Conservation (phyloP, 1,139 yeast species). For the Hemisphaericaspora xylanilytica region DNA sequence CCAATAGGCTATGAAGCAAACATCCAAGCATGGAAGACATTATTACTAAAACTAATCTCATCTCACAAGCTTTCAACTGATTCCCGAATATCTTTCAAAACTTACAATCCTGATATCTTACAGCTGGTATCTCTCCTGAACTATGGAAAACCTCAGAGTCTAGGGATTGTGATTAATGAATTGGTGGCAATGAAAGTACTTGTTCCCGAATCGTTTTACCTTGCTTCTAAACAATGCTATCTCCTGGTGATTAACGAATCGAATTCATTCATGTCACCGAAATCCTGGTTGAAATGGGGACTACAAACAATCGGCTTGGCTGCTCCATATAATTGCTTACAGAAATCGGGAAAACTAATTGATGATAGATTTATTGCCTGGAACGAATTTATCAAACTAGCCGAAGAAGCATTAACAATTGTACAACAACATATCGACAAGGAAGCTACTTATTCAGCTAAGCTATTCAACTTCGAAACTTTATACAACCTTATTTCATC, state of each 20-base stretch:
- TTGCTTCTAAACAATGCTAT: conserved; percentile 11
- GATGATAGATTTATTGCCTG: conserved; percentile 28
- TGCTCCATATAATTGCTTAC: conserved; percentile 8
- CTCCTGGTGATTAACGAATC: background rate
- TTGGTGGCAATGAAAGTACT: conserved; percentile 21
- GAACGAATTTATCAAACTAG: conserved; percentile 20
- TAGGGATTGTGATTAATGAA: conserved; percentile 26
- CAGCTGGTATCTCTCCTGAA: conserved; percentile 23
- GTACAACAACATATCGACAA: conserved; percentile 10
- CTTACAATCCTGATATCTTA: conserved; percentile 21
- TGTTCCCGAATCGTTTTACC: conserved; percentile 19
- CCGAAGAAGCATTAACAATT: conserved; percentile 13
- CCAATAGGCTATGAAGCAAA: conserved; percentile 73
- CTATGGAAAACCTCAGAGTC: conserved; percentile 30
- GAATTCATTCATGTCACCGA: conserved; percentile 18
- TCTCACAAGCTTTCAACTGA: conserved; percentile 7
- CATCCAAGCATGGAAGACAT: conserved; percentile 55
- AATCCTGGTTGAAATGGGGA: conserved; percentile 23
- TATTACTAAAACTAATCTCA: conserved; percentile 24
- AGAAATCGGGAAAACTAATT: conserved; percentile 16
- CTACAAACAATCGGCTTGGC: conserved; percentile 9
- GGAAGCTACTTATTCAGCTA: conserved; percentile 21
- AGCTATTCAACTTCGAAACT: conserved; percentile 19
- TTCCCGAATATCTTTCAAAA: conserved; percentile 23
- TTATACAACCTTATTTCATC: conserved; percentile 17